Evolutionary conservation across 2,329 filamentous ascomycete genomes (phyloP).

Genomic region (Ploettnerulaceae sp.): DNA sequence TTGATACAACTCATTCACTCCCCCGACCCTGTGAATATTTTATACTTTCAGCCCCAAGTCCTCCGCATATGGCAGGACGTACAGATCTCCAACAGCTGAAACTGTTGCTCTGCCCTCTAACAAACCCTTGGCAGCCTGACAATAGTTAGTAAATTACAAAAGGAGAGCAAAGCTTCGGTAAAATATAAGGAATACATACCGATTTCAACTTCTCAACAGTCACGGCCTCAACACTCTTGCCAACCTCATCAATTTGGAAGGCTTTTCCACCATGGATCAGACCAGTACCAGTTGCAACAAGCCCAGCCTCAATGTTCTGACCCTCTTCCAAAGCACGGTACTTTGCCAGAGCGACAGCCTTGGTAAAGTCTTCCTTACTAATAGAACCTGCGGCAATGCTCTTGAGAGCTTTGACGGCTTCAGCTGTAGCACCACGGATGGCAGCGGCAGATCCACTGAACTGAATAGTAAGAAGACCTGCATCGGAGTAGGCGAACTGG

Average conservation of each 20-base stretch:
- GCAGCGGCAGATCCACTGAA: constrained; percentile 69
- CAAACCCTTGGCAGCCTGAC: constrained; percentile 79
- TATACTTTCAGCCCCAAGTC: constrained; percentile 95
- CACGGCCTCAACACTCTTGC: constrained; percentile 74
- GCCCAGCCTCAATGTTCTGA: constrained; percentile 70
- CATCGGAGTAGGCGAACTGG: constrained; percentile 86
- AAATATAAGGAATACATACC: constrained; percentile 51
- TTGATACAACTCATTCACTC: constrained; percentile 33
- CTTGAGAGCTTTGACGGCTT: constrained; percentile 78
- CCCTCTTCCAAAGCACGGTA: constrained; percentile 82
- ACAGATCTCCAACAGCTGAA: constrained; percentile 85
- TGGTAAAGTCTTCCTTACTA: constrained; percentile 79
- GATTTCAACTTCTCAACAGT: constrained; percentile 79
- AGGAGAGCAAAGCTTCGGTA: not conserved
- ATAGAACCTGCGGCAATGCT: constrained; percentile 70
- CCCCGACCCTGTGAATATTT: constrained; percentile 37
- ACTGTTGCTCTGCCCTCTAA: constrained; percentile 86
- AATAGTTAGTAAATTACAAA: constrained; percentile 32
- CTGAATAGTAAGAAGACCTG: constrained; percentile 81
- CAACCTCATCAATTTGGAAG: constrained; percentile 76
- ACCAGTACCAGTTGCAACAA: constrained; percentile 80
- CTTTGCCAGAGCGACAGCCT: constrained; percentile 89
- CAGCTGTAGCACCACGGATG: constrained; percentile 69
- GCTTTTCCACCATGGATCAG: constrained; percentile 77
- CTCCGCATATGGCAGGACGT: constrained; percentile 85